These are phyloP conservation scores for Capsicum chinense DNA, from an alignment of 257 asterid genomes.

Conservation along the genomic window DNA sequence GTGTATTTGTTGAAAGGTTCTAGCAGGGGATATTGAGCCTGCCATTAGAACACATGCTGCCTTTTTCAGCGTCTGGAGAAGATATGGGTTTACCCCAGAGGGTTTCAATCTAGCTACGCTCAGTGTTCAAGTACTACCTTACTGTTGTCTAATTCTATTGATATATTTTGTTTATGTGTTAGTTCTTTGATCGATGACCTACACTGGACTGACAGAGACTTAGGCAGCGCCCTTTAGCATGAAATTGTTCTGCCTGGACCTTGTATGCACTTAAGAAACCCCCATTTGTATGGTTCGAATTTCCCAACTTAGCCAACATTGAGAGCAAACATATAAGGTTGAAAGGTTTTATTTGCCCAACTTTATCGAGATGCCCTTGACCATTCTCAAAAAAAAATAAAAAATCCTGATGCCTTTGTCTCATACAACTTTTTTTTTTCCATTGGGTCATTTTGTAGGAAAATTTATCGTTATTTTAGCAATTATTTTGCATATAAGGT, in stretches of 20 bases:
- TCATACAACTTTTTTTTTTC: background rate
- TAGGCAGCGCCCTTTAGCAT: background rate
- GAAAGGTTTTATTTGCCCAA: background rate
- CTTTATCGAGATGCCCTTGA: background rate
- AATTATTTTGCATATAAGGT: slow-evolving; percentile 15
- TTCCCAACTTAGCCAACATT: background rate
- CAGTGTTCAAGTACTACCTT: slow-evolving; percentile 71
- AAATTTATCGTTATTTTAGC: background rate
- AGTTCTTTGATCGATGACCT: background rate
- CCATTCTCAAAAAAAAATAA: background rate
- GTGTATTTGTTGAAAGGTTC: slow-evolving; percentile 66
- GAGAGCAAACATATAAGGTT: background rate
- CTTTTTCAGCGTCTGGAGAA: slow-evolving; percentile 95
- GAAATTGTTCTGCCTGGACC: slow-evolving; percentile 16
- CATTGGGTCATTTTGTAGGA: background rate
- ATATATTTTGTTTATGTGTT: slow-evolving; percentile 23
- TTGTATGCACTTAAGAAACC: slow-evolving; percentile 3
- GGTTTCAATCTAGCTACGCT: slow-evolving; percentile 95
- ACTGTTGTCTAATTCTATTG: slow-evolving; percentile 33
- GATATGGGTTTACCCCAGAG: slow-evolving; percentile 97
- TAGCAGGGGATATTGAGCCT: slow-evolving; percentile 97
- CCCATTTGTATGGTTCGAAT: background rate
- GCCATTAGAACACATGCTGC: slow-evolving; percentile 95
- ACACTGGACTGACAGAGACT: background rate
- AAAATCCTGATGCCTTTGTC: background rate